Base-by-base conservation (phyloP, 1,284 basidiomycete species). In the Austroboletus sp. region DNA sequence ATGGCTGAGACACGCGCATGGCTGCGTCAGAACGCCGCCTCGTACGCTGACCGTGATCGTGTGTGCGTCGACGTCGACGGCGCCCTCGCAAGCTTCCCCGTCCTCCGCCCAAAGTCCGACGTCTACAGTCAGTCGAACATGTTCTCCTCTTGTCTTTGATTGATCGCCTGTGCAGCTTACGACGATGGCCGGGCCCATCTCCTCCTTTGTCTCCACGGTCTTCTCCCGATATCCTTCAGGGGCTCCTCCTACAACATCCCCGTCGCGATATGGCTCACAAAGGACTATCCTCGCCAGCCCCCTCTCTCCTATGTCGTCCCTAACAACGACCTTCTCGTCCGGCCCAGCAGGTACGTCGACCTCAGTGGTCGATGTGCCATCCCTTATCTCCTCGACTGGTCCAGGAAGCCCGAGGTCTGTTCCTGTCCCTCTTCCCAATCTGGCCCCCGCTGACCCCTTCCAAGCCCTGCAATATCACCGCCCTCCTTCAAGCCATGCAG, bases 231-330 rank as follows among this genome's bases (percentile, higher is more conserved):
- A 54, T 66, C 75, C 0, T 97, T 82, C 68, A 79, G 85, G 42
- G 71, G 74, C 4, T 70, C 79, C 0, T 76, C 85, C 0, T 99
- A 99, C 72, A 90, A 98, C 65, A 98, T 98, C 55, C 95, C 96
- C 2, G 68, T 98, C 57, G 80, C 88, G 12, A 57, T 96, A 52
- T 98, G 95, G 95, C 57, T 96, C 35, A 76, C 89, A 5, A 76
- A 78, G 49, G 84, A 89, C 35, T 95, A 90, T 61, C 92, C 92
- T 3, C 73, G 75, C 35, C 71, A 74, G 26, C 81, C 92, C 2
- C 96, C 96, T 7, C 79, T 98, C 57, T 76, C 78, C n/a, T 98
- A 91, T 68, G 94, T 99, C 51, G 85, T 90, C 10, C 95, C 96
- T n/a, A 97, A 92, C 1, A 76, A 72, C 41, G 85, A 89, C 56